Base-by-base conservation (phyloP, 23 red algal genomes). In the Agarophyton chilense region DNA sequence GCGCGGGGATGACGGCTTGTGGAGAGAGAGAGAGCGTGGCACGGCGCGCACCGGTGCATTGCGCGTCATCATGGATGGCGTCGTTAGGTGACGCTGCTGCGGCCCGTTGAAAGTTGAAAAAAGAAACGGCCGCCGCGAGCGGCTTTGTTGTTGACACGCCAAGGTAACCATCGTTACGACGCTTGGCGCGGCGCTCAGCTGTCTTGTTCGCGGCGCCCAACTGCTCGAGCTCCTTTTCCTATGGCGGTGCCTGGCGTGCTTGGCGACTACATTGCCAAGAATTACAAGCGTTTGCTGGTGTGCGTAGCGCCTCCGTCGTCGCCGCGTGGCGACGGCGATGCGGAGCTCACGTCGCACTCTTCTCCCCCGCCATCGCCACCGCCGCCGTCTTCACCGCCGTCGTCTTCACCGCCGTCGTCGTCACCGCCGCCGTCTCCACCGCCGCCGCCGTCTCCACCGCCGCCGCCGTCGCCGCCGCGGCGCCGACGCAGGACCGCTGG, bases 161-260 rank as follows among this genome's bases (percentile, higher is more conserved):
- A n/a, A n/a, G n/a, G n/a, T n/a, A n/a, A n/a, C n/a, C n/a, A n/a
- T n/a, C n/a, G n/a, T n/a, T n/a, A 51, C 45, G 14, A 42, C 41
- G 19, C 42, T 33, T 49, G 45, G 45, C 45, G 45, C 45, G 45
- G 45, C 45, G 45, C 14, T 49, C 9, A 49, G 14, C 51, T 13
- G 17, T 54, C 45, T 49, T 49, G 45, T 49, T 49, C 45, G 45
- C 45, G 9, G 45, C 45, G 51, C 13, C 17, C 17, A 54, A 54
- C 17, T 2, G 13, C 51, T n/a, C n/a, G n/a, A n/a, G n/a, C 45
- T n/a, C 54, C 56, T 68, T 31, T 46, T 38, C 19, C 56, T 25
- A 88, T 88, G 84, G 84, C 84, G 40, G 84, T 88, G 25, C 84
- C 49, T 0, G 84, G 84, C 31, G 51, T 78, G 17, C 72, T 88